Conservation (phyloP, 768 basidiomycete species). For the Pleurotus eryngii region DNA sequence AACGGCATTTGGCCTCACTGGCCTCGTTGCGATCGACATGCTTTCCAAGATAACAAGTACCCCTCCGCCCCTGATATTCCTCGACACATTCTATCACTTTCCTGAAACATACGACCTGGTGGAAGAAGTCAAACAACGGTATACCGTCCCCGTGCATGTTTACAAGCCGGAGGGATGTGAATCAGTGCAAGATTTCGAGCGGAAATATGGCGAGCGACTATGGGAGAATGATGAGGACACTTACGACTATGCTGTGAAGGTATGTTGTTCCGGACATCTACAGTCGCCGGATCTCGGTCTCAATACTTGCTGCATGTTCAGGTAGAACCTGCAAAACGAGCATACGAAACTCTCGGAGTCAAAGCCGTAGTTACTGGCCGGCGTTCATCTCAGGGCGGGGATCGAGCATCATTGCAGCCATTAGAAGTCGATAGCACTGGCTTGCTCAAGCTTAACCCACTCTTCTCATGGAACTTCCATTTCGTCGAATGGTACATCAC, state of each 20-base stretch:
- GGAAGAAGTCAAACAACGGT: conserved; percentile 72
- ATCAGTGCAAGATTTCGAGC: conserved; percentile 72
- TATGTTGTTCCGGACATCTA: conserved; percentile 23
- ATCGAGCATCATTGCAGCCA: conserved; percentile 75
- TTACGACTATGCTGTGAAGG: conserved; percentile 94
- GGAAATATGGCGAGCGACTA: conserved; percentile 69
- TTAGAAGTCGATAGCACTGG: conserved; percentile 91
- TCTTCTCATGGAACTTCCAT: conserved; percentile 83
- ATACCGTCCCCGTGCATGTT: conserved; percentile 68
- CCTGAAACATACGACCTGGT: conserved; percentile 88
- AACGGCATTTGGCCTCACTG: conserved; percentile 95
- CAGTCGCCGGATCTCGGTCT: conserved; percentile 2
- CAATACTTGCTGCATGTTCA: conserved; percentile 23
- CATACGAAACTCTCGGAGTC: conserved; percentile 77
- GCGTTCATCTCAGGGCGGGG: conserved; percentile 90
- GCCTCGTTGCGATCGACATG: conserved; percentile 93
- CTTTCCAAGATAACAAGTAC: conserved; percentile 71
- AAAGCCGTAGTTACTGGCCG: conserved; percentile 93
- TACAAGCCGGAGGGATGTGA: conserved; percentile 76
- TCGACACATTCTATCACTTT: conserved; percentile 98
- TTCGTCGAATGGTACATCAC: conserved; percentile 84
- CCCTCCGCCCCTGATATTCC: conserved; percentile 86
- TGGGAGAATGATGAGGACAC: conserved; percentile 87
- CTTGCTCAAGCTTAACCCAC: conserved; percentile 90
- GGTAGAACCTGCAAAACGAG: conserved; percentile 92